Evolutionary conservation across 2,329 filamentous ascomycete species (phyloP).

Genomic region (Iodosphaeria phyllophila): DNA sequence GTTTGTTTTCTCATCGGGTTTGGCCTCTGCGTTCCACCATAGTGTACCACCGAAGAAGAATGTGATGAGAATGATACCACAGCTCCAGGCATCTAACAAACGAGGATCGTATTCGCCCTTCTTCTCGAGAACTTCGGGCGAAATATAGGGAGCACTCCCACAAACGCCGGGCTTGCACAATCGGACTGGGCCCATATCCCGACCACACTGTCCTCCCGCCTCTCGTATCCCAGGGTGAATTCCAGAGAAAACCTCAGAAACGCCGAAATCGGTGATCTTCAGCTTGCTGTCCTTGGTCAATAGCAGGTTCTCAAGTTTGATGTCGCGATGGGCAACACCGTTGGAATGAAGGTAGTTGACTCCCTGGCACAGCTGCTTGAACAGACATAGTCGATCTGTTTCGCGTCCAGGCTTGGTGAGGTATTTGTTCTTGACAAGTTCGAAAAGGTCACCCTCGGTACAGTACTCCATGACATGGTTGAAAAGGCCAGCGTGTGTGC

Average conservation of each 20-base stretch:
- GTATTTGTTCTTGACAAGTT: constrained; percentile 52
- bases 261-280: constrained; percentile 85
- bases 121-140: constrained; percentile 65
- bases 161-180: constrained; percentile 65
- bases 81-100: constrained; percentile 70
- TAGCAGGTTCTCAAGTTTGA: constrained; percentile 77
- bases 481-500: constrained; percentile 57
- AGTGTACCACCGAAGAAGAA: constrained; percentile 54
- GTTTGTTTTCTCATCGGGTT: constrained; percentile 18
- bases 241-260: constrained; percentile 70
- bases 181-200: constrained; percentile 51
- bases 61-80: constrained; percentile 65
- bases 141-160: constrained; percentile 72
- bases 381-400: constrained; percentile 60
- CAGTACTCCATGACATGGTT: constrained; percentile 93
- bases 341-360: constrained; percentile 66
- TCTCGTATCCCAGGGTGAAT: constrained; percentile 62
- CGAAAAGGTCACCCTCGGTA: constrained; percentile 61
- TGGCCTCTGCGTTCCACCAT: constrained; percentile 48
- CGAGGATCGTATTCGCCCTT: constrained; percentile 50
- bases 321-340: constrained; percentile 77
- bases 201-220: constrained; percentile 54
- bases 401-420: constrained; percentile 44
- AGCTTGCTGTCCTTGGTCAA: constrained; percentile 63
- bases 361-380: constrained; percentile 76